Evolutionary conservation across 192 early-diverging fungal genomes (phyloP).

Genomic region (Jimgerdemannia lactiflua): DNA sequence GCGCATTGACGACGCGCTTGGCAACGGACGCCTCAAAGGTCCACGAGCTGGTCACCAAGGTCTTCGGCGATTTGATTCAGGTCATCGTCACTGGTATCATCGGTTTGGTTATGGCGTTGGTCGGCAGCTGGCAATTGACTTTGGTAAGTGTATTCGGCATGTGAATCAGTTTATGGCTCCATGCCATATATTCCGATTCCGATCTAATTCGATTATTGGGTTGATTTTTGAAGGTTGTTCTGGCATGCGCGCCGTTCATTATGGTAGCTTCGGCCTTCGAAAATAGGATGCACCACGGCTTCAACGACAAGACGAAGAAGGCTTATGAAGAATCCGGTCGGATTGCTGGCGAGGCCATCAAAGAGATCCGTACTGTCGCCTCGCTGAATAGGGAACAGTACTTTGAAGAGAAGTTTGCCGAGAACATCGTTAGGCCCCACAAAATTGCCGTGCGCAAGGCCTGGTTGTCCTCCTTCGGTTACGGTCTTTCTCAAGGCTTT

Average conservation of each 20-base stretch:
- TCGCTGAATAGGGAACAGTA: conserved; percentile 70
- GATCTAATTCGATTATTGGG: too few species aligned
- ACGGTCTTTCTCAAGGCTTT: conserved; percentile 69
- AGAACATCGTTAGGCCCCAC: conserved; percentile 67
- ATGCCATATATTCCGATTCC: too few species aligned
- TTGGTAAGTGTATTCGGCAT: conserved; percentile 27
- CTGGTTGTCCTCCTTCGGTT: conserved; percentile 64
- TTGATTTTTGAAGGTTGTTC: conserved; percentile 34
- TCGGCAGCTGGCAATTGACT: conserved; percentile 77
- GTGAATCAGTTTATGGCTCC: too few species aligned
- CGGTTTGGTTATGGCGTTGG: conserved; percentile 62
- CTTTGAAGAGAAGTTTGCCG: conserved; percentile 66
- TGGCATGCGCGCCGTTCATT: conserved; percentile 60
- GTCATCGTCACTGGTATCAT: conserved; percentile 18
- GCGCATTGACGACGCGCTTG: conserved; percentile 77
- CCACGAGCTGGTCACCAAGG: conserved; percentile 52
- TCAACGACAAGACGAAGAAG: conserved; percentile 59
- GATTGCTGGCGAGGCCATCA: conserved; percentile 82
- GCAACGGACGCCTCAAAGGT: conserved; percentile 69
- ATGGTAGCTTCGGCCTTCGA: conserved; percentile 48
- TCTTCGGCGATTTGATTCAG: conserved; percentile 29
- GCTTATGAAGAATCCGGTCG: conserved; percentile 79
- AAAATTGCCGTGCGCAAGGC: conserved; percentile 60
- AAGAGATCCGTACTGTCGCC: conserved; percentile 84
- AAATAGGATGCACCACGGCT: conserved; percentile 52